A percentile compares a stretch with the other conserved stretches of the same genome.
Evolutionary conservation across 2,329 filamentous ascomycete species (phyloP).

Genomic region (Plectosphaerella sp.): DNA sequence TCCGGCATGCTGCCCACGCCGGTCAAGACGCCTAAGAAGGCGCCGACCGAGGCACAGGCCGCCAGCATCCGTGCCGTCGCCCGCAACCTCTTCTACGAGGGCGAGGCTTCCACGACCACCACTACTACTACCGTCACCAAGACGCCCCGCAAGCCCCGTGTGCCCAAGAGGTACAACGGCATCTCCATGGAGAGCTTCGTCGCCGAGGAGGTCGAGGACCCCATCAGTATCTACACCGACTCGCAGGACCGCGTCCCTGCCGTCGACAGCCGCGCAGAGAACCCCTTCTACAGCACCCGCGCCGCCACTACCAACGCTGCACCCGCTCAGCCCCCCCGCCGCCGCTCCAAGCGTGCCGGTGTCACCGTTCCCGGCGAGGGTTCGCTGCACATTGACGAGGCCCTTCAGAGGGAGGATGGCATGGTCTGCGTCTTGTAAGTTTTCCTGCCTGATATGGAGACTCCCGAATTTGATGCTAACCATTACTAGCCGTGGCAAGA

Average conservation of each 20-base stretch:
- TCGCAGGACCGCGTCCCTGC: slow-evolving; percentile 73
- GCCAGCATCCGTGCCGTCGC: slow-evolving; percentile 50
- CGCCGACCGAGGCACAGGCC: slow-evolving; percentile 44
- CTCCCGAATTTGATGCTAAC: slow-evolving; percentile 9
- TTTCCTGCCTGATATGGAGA: slow-evolving; percentile 1
- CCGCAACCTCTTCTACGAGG: slow-evolving; percentile 57
- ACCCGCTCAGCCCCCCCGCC: slow-evolving; percentile 34
- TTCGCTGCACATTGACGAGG: slow-evolving; percentile 56
- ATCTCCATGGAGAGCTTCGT: slow-evolving; percentile 54
- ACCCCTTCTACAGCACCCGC: slow-evolving; percentile 62
- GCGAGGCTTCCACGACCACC: slow-evolving; percentile 25
- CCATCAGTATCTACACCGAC: slow-evolving; percentile 74
- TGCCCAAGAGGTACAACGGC: slow-evolving; percentile 51
- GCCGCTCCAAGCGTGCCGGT: slow-evolving; percentile 47
- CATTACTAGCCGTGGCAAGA: slow-evolving; percentile 66
- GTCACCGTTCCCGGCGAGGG: slow-evolving; percentile 54
- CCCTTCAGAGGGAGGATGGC: slow-evolving; percentile 63
- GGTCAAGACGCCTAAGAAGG: slow-evolving; percentile 70
- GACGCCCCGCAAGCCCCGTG: slow-evolving; percentile 53
- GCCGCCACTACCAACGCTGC: slow-evolving; percentile 23
- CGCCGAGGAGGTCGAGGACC: slow-evolving; percentile 48
- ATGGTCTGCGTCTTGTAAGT: slow-evolving; percentile 76
- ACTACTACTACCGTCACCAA: slow-evolving; percentile 51
- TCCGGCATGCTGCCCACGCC: slow-evolving; percentile 69
- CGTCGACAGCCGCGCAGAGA: slow-evolving; percentile 60